Percentiles rank a stretch among this genome's conserved stretches.
phyloP scores from a whole-genome alignment of 441 rosid genomes.

The Eruca vesicaria region DNA sequence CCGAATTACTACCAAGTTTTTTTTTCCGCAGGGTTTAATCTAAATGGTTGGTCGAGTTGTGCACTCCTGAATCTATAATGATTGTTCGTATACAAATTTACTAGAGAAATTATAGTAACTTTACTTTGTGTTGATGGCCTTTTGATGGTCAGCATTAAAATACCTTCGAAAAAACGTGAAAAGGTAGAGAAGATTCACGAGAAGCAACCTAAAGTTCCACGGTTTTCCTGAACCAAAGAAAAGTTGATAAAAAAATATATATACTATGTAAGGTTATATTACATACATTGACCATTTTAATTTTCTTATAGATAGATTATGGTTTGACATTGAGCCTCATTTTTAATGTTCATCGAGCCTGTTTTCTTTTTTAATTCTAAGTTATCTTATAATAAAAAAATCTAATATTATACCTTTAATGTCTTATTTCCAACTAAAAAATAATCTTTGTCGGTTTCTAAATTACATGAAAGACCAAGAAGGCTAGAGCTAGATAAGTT shows the following conservation, averaged over 20 bases:
- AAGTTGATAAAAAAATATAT: not conserved
- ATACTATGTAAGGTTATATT: not conserved
- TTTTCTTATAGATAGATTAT: not conserved
- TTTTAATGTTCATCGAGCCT: slow-evolving; percentile 7
- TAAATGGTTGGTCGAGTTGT: not conserved
- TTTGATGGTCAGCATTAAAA: not conserved
- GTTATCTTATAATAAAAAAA: slow-evolving; percentile 18
- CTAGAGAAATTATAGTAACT: not conserved
- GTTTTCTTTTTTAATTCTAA: slow-evolving; percentile 1
- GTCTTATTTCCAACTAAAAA: not conserved
- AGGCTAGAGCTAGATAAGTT: not conserved
- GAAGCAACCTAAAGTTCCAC: slow-evolving; percentile 27
- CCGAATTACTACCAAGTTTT: not conserved
- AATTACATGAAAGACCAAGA: slow-evolving; percentile 1
- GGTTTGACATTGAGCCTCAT: slow-evolving; percentile 24
- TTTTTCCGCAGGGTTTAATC: not conserved
- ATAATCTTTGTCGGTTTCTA: slow-evolving; percentile 9
- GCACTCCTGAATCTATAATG: not conserved
- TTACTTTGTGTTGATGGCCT: not conserved
- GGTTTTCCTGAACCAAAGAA: slow-evolving; percentile 7
- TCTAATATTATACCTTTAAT: not conserved
- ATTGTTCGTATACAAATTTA: not conserved
- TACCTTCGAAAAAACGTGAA: not conserved
- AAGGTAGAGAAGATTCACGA: slow-evolving; percentile 18
- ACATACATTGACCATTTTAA: slow-evolving; percentile 12